Percentiles rank a stretch among this genome's conserved stretches.
phyloP scores from a whole-genome alignment of 768 basidiomycete genomes.

The Rhodotorula taiwanensis region DNA sequence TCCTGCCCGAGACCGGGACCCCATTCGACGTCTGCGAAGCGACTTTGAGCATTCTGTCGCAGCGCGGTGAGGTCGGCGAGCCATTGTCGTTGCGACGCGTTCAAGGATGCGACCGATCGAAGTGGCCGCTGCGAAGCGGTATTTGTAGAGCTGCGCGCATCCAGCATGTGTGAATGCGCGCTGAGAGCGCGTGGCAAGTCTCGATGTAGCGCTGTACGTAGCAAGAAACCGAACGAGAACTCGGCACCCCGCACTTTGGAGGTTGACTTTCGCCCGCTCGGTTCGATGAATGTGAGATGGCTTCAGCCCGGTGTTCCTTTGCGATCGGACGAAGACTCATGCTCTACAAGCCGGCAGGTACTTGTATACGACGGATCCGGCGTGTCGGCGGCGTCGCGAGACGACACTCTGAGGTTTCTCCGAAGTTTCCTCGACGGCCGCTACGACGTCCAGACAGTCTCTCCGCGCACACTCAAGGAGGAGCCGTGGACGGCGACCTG shows the following conservation, averaged over 20 bases:
- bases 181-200: no score
- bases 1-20: conserved; percentile 49
- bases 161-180: no score
- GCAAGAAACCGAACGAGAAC: no score
- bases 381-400: conserved; percentile 50
- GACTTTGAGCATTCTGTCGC: conserved; percentile 65
- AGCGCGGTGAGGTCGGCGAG: conserved; percentile 69
- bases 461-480: conserved; percentile 53
- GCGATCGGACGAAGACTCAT: no score
- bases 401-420: conserved; percentile 51
- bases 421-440: conserved; percentile 59
- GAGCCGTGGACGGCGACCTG: conserved; percentile 74
- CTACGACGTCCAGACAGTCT: conserved; percentile 69
- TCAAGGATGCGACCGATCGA: no score
- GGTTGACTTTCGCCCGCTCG: no score
- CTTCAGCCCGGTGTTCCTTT: no score
- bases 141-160: no score
- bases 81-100: conserved; percentile 52
- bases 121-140: no score
- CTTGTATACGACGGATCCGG: conserved; percentile 65
- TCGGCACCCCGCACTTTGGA: not conserved
- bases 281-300: no score
- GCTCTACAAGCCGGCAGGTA: no score
- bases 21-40: conserved; percentile 98
- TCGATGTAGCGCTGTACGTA: no score